These are phyloP conservation scores for Lomentospora prolificans DNA, from an alignment of 2,329 filamentous ascomycete species.

Conservation along the genomic window DNA sequence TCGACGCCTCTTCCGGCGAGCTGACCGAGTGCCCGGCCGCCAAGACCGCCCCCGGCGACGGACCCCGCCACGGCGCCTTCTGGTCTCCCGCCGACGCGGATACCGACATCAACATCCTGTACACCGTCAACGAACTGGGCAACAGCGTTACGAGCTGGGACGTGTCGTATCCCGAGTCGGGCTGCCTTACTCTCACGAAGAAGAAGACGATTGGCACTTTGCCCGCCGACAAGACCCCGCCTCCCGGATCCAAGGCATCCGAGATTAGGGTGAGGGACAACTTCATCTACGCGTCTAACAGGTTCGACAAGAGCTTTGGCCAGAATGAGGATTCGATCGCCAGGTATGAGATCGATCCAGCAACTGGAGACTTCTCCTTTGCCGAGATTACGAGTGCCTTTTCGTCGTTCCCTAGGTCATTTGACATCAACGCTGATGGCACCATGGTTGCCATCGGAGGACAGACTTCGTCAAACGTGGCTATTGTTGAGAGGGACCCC, in stretches of 20 bases:
- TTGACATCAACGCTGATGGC: slow-evolving; percentile 49
- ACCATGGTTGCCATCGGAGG: slow-evolving; percentile 53
- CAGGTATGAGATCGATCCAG: slow-evolving; percentile 35
- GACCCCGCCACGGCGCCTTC: slow-evolving; percentile 43
- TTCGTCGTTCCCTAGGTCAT: slow-evolving; percentile 52
- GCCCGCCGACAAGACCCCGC: slow-evolving; percentile 29
- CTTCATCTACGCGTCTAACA: slow-evolving; percentile 52
- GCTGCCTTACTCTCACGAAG: slow-evolving; percentile 35
- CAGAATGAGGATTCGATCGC: slow-evolving; percentile 44
- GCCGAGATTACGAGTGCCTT: slow-evolving; percentile 45
- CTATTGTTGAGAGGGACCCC: slow-evolving; percentile 44
- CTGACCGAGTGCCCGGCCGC: slow-evolving; percentile 35
- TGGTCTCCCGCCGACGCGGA: slow-evolving; percentile 25
- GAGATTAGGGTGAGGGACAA: slow-evolving; percentile 43
- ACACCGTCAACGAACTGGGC: slow-evolving; percentile 37
- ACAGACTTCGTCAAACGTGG: slow-evolving; percentile 49
- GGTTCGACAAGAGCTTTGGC: slow-evolving; percentile 49
- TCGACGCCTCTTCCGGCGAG: slow-evolving; percentile 31
- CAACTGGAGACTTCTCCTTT: slow-evolving; percentile 39
- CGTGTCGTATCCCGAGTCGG: slow-evolving; percentile 31
- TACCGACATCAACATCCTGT: slow-evolving; percentile 19
- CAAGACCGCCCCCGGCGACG: slow-evolving; percentile 33
- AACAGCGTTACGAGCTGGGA: slow-evolving; percentile 41
- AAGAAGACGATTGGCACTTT: slow-evolving; percentile 37
- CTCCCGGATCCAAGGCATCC: slow-evolving; percentile 38